Evolutionary conservation across 176 grass and related monocot species (phyloP).

Genomic region (Metroxylon sagu): DNA sequence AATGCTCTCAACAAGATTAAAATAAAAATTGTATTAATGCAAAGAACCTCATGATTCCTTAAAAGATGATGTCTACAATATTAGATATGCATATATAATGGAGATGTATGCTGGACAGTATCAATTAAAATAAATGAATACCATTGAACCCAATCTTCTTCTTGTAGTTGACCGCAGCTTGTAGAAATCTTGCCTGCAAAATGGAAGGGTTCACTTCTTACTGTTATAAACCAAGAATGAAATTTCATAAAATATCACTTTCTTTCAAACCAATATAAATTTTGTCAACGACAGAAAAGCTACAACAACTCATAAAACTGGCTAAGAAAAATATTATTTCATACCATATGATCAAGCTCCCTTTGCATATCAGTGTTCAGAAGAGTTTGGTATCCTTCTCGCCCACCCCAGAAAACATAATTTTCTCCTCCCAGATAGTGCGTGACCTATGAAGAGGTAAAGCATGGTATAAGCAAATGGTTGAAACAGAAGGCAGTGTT

Average conservation of each 20-base stretch:
- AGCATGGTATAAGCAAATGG: conserved; percentile 10
- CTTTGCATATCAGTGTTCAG: conserved; percentile 93
- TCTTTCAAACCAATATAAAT: too few relatives aligned
- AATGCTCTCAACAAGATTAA: too few relatives aligned
- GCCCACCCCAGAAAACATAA: conserved; percentile 95
- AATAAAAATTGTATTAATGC: too few relatives aligned
- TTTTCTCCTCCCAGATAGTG: conserved; percentile 95
- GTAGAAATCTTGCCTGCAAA: conserved; percentile 81
- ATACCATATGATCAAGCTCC: conserved; percentile 94
- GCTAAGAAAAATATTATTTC: background rate
- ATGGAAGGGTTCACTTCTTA: background rate
- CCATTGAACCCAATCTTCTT: conserved; percentile 92
- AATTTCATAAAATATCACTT: too few relatives aligned
- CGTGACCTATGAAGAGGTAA: conserved; percentile 46
- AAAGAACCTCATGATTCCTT: too few relatives aligned
- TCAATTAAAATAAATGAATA: conserved; percentile 7
- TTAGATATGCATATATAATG: too few relatives aligned
- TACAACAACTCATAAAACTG: too few relatives aligned
- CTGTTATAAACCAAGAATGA: background rate
- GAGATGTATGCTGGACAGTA: too few relatives aligned
- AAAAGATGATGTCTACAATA: too few relatives aligned
- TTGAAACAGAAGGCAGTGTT: background rate
- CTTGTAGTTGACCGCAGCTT: conserved; percentile 82
- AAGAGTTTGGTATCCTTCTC: conserved; percentile 95
- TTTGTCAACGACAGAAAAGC: too few relatives aligned